Conservation (phyloP, 306 rosid species). For the Cicer chorassanicum region DNA sequence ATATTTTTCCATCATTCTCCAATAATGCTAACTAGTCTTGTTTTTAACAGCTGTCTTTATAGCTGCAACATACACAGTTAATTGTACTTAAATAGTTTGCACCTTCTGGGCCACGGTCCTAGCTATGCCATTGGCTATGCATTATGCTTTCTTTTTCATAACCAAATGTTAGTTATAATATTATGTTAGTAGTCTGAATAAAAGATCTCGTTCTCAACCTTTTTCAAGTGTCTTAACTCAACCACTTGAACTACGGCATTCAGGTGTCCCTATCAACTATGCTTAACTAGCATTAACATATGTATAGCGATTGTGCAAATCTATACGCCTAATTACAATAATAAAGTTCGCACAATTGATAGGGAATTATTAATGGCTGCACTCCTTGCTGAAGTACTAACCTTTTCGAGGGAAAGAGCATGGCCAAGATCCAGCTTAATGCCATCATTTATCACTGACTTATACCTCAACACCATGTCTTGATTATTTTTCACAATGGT, state of each 20-base stretch:
- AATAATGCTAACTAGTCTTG: neutral
- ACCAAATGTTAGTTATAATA: too few relatives aligned
- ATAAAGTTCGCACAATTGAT: neutral
- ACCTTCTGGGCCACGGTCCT: too few relatives aligned
- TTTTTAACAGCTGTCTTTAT: neutral
- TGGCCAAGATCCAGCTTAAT: conserved; percentile 70
- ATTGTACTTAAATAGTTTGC: neutral
- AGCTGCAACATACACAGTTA: conserved; percentile 4
- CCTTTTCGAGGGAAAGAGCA: conserved; percentile 90
- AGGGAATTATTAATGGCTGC: neutral
- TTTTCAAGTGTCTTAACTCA: too few relatives aligned
- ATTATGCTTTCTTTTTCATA: too few relatives aligned
- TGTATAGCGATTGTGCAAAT: neutral
- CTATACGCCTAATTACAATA: neutral
- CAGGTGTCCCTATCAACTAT: neutral
- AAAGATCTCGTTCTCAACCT: too few relatives aligned
- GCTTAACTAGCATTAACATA: neutral
- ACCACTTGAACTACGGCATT: too few relatives aligned
- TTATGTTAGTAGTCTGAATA: too few relatives aligned
- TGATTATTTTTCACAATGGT: conserved; percentile 72
- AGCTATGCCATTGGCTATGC: too few relatives aligned
- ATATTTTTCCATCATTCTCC: neutral
- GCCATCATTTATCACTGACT: conserved; percentile 87
- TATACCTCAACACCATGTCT: conserved; percentile 83
- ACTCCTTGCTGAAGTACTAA: conserved; percentile 22